Evolutionary conservation across 1,284 basidiomycete species (phyloP).

Genomic region (Sporisorium reilianum): DNA sequence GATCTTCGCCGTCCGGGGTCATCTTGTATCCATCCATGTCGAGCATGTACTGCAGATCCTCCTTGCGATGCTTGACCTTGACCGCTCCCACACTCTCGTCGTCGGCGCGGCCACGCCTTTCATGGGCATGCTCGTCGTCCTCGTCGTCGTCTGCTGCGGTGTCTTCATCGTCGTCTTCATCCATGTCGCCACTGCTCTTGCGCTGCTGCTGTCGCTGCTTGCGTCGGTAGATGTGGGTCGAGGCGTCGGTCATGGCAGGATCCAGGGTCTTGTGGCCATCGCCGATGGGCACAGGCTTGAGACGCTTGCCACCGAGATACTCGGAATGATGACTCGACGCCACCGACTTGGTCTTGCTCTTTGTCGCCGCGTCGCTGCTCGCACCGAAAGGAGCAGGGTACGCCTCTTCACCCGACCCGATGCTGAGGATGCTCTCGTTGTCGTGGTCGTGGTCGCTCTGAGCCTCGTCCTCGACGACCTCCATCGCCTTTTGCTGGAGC

Average conservation of each 20-base stretch:
- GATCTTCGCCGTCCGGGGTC: constrained; percentile 60
- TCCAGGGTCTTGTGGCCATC: constrained; percentile 27
- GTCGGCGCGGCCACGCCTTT: constrained; percentile 9
- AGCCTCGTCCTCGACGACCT: constrained; percentile 29
- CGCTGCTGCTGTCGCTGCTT: constrained; percentile 25
- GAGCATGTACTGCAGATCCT: constrained; percentile 59
- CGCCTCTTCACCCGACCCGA: constrained; percentile 42
- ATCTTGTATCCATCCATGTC: constrained; percentile 69
- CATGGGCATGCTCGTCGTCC: constrained; percentile 3
- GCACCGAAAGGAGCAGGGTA: constrained; percentile 56
- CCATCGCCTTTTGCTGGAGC: constrained; percentile 22
- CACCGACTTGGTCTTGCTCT: constrained; percentile 34
- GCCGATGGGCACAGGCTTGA: constrained; percentile 34
- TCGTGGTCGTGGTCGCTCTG: constrained; percentile 18
- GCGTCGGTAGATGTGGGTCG: constrained; percentile 25
- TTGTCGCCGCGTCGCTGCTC: neutral
- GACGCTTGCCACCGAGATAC: constrained; percentile 32
- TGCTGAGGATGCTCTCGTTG: constrained; percentile 6
- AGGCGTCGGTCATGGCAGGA: constrained; percentile 41
- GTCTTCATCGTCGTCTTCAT: constrained; percentile 16
- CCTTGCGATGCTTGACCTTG: constrained; percentile 39
- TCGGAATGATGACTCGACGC: constrained; percentile 36
- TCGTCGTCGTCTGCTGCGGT: constrained; percentile 27
- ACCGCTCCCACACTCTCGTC: constrained; percentile 24
- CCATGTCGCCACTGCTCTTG: neutral